Base-by-base conservation (phyloP, 306 rosid genomes). In the Heteromeles arbutifolia region DNA sequence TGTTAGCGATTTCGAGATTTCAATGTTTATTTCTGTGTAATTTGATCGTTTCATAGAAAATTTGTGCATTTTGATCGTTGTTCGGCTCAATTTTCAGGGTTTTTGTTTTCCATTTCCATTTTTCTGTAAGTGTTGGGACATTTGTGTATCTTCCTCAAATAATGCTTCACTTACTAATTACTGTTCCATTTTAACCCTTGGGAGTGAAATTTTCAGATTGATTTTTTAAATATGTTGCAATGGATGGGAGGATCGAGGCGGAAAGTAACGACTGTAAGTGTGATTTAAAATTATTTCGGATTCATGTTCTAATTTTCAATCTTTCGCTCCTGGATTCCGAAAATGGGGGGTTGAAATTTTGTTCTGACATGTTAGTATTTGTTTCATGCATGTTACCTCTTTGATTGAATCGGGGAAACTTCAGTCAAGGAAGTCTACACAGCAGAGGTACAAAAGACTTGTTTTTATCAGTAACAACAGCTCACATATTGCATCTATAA, bases 201-300 rank as follows among this genome's bases (percentile, higher is more conserved):
- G 56, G 67, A 39, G 76, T 72, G 76, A 13, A 73, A 39, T 8
- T 72, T 37, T 41, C 67, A 41, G 87, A 29, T 69, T 74, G 63
- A 17, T n/a, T 77, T 32, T 61, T 21, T 1, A 29, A 73, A 52
- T 76, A 95, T 95, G 98, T 79, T 95, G 89, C 98, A 95, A 85
- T 92, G 98, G 98, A 95, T 95, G 98, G 98, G 98, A 83, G 98
- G 97, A 34, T 92, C 97, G 11, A 88, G 97, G 81, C 82, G 93
- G 82, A 95, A 92, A 85, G 90, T 95, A 75, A 63, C 84, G 15
- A 77, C 95, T 34, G 98, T 95, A 86, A 90, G 91, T 84, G 63
- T 61, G 34, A 73, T 17, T 53, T 61, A 11, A 57, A n/a, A 41
- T 58, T 54, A 59, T 41, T 41, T 8, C 12, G 44, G 12, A 41